Evolutionary conservation across 1,284 basidiomycete species (phyloP), one percentile per base, ranked within the genome.

Genomic region (Rugosomyces carneus): DNA sequence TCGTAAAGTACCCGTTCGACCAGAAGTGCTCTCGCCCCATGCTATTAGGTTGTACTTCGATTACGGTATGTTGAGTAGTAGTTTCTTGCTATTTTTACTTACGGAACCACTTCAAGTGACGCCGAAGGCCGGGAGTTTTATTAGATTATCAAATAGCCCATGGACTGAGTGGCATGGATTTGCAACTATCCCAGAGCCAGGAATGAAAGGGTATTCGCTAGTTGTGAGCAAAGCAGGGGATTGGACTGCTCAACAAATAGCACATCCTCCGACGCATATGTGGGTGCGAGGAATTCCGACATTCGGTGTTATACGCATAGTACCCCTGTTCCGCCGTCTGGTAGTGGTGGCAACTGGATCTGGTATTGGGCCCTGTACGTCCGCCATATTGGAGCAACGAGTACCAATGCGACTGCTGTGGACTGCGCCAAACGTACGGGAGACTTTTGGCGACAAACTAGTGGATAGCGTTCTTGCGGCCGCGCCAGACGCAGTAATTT

Each of bases 161-260:
- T 65, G 79, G 42, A 60, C 71, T 29, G 79, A 81, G 60, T 81
- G 79, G 79, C 79, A 81, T 50, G 72, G 74, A 5, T 81, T 81
- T 56, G 79, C 78, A 2, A 78, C 74, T 7, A 68, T 79, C 29
- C 64, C 72, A 1, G 71, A 71, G 39, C 75, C 75, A 8, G 71
- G 72, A 21, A 68, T 71, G 57, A 66, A 65, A 21, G 79, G 78
- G 0, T 81, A 72, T 56, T 80, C 77, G 3, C 63, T 80, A 23
- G 72, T 80, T 24, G 74, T 81, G 5, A 79, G 76, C 20, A 69
- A 64, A 43, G 78, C 78, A 15, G 78, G 79, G 13, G 78, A 80
- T 58, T 81, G 78, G 78, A 80, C 78, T 0, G 61, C 62, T 27
- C 69, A 73, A 43, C 64, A 70, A 50, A 80, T 81, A 51, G 58